Evolutionary conservation across 768 basidiomycete genomes (phyloP).

Genomic region (Xanthoconium purpureum): DNA sequence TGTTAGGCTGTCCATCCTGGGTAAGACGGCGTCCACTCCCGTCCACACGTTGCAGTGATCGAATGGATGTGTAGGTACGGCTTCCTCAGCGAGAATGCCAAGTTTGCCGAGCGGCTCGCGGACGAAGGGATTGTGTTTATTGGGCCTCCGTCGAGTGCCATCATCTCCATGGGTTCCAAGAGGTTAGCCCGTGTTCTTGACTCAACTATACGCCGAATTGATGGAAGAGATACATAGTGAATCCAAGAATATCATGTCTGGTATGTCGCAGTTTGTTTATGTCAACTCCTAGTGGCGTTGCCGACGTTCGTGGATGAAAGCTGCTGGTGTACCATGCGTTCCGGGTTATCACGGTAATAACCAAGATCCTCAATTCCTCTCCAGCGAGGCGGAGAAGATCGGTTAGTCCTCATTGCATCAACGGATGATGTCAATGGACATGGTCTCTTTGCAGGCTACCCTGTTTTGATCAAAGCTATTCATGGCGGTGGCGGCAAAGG

Average conservation of each 20-base stretch:
- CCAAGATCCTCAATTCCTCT: conserved; percentile 72
- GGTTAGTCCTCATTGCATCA: conserved; percentile 37
- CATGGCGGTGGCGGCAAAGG: conserved; percentile 96
- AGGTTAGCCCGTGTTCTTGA: conserved; percentile 46
- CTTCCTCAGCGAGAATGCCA: conserved; percentile 89
- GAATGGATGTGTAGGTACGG: conserved; percentile 56
- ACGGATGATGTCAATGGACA: not conserved
- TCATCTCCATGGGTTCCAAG: conserved; percentile 94
- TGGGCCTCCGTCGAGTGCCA: conserved; percentile 84
- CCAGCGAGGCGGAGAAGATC: conserved; percentile 65
- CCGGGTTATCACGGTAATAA: conserved; percentile 90
- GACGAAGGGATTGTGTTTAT: conserved; percentile 84
- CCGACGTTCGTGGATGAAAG: conserved; percentile 36
- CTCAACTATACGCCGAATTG: not conserved
- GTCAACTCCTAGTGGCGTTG: not conserved
- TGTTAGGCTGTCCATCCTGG: conserved; percentile 88
- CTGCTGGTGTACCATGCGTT: conserved; percentile 88
- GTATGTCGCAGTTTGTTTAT: conserved; percentile 36
- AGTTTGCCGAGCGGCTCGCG: conserved; percentile 72
- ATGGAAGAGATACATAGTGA: conserved; percentile 46
- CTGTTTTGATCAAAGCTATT: conserved; percentile 94
- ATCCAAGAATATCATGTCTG: conserved; percentile 92
- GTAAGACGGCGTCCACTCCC: conserved; percentile 35
- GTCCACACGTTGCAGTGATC: not conserved
- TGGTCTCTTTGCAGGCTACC: conserved; percentile 57